These are phyloP conservation scores for Fusarium buharicum DNA, from an alignment of 2,329 filamentous ascomycete genomes.

Conservation along the genomic window DNA sequence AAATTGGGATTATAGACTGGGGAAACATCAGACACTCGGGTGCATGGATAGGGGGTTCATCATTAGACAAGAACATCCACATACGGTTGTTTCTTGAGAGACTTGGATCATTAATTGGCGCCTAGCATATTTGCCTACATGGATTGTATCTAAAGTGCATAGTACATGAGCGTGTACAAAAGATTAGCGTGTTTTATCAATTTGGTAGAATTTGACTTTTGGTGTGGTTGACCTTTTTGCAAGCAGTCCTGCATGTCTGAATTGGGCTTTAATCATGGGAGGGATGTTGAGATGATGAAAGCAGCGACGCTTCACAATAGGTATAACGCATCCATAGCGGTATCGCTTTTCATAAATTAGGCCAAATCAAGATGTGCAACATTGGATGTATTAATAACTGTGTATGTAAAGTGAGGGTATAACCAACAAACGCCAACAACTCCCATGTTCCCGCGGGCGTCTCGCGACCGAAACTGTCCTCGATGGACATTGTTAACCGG, in stretches of 20 bases:
- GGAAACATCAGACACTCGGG: slow-evolving; percentile 35
- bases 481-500: slow-evolving; percentile 56
- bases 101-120: slow-evolving; percentile 36
- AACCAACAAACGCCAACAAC: slow-evolving; percentile 43
- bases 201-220: background rate
- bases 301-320: too few species aligned
- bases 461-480: background rate
- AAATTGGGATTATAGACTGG: slow-evolving; percentile 41
- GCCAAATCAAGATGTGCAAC: background rate
- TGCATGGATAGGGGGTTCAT: slow-evolving; percentile 28
- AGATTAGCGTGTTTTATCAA: slow-evolving; percentile 14
- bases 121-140: slow-evolving; percentile 34
- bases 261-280: too few species aligned
- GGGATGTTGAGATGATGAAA: too few species aligned
- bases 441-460: slow-evolving; percentile 18
- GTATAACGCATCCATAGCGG: too few species aligned
- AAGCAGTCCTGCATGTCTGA: too few species aligned
- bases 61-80: slow-evolving; percentile 35
- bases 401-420: slow-evolving; percentile 36
- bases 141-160: slow-evolving; percentile 38
- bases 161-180: slow-evolving; percentile 35
- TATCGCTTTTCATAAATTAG: too few species aligned
- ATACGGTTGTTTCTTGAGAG: slow-evolving; percentile 26
- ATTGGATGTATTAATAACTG: background rate
- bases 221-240: background rate